Evolutionary conservation across 495 filamentous ascomycete species (phyloP).

Genomic region (Elasticomyces elasticus): DNA sequence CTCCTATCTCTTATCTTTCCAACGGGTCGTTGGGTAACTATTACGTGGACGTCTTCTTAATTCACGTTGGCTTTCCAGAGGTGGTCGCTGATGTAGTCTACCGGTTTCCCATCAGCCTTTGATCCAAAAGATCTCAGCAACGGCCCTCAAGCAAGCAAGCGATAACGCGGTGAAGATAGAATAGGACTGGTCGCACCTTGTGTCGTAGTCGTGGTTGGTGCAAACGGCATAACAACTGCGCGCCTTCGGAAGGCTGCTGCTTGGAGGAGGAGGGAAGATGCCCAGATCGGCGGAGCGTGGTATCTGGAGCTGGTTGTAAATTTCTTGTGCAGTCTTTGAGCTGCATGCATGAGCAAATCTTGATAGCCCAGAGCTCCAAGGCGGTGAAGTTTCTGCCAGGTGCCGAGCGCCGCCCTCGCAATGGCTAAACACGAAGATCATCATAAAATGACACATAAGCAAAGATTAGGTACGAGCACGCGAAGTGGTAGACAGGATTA

Average conservation of each 20-base stretch:
- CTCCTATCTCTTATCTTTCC: not conserved
- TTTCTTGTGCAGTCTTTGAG: not conserved
- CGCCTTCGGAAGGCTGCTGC: slow-evolving; percentile 2
- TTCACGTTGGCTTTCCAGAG: slow-evolving; percentile 10
- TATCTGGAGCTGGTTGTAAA: not conserved
- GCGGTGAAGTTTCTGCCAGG: no score
- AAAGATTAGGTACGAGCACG: no score
- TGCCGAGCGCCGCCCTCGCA: no score
- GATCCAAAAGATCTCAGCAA: not conserved
- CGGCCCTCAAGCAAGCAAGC: not conserved
- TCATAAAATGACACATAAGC: no score
- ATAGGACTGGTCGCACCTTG: not conserved
- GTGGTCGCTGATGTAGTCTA: slow-evolving; percentile 10
- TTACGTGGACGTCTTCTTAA: not conserved
- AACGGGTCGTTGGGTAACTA: not conserved
- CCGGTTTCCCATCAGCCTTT: not conserved
- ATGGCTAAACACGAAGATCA: no score
- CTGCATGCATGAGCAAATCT: not conserved
- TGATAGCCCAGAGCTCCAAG: no score
- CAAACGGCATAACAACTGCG: slow-evolving; percentile 6
- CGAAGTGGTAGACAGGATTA: no score
- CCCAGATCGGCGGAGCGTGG: not conserved
- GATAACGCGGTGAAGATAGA: not conserved
- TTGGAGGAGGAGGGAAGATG: not conserved
- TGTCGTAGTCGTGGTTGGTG: slow-evolving; percentile 1